Evolutionary conservation across 257 asterid genomes (phyloP), one percentile per base, ranked within the genome.

Genomic region (Ligustrum vulgare): DNA sequence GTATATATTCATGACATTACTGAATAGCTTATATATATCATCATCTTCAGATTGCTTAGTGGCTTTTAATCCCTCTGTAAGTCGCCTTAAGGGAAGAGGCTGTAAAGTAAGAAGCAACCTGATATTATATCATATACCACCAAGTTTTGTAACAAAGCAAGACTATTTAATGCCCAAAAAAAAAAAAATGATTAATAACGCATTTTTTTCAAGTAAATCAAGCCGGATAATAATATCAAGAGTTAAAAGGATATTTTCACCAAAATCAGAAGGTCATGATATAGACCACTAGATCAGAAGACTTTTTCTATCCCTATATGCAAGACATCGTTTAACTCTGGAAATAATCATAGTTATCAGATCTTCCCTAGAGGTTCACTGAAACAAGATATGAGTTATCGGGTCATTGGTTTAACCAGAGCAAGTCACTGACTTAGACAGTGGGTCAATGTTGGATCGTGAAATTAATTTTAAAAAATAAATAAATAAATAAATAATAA

Each of bases 71-170:
- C 93, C 97, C 83, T 94, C 98, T 16, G 97, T 83, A 75, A 94
- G 96, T 58, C 81, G 86, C 92, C 85, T 91, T 83, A 94, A 74
- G 70, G 97, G 78, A 71, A 94, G 90, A 76, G 98, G 99, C 99
- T 94, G 98, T 72, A 84, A 87, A 78, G 72, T 45, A 71, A 72
- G 58, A 80, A 66, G 77, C 35, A 78, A 13, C 62, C 35, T 2
- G 41, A 45, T 37, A 56, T 47, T 71, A 72, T 22, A 71, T 8
- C 23, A 68, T 77, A 77, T 77, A 41, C n/a, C 63, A 36, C 22
- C 70, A 70, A 79, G 41, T 62, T 67, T 13, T 73, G 72, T 18
- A 25, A 49, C 31, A 70, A 73, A 9, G 69, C 77, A 73, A 69
- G 60, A 70, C 58, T 41, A n/a, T 36, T 25, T 41, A 41, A 41